phyloP scores from a whole-genome alignment of 129 eudicot genomes.

The Glebionis coronaria region DNA sequence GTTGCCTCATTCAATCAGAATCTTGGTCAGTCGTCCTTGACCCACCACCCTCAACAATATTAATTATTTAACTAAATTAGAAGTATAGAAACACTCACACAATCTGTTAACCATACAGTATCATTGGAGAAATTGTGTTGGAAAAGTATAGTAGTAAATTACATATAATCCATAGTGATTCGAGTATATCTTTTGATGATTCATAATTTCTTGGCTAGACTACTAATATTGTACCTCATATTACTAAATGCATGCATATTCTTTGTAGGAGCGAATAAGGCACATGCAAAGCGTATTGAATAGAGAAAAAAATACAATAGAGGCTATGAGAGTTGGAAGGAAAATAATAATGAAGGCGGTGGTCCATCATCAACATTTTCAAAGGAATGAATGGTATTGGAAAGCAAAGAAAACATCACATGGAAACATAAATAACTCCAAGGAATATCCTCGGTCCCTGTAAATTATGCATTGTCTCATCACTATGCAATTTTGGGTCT shows the following conservation, averaged over 20 bases:
- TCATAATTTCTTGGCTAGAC: no score
- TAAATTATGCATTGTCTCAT: slow-evolving; percentile 65
- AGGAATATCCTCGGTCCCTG: slow-evolving; percentile 53
- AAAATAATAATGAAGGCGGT: slow-evolving; percentile 44
- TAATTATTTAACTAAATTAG: no score
- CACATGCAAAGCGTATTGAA: slow-evolving; percentile 93
- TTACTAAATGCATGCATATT: neutral
- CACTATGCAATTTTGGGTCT: slow-evolving; percentile 94
- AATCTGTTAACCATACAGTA: no score
- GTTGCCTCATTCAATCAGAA: no score
- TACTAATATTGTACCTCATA: neutral
- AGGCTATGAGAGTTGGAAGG: slow-evolving; percentile 77
- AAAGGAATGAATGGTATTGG: slow-evolving; percentile 98
- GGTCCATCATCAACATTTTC: slow-evolving; percentile 80
- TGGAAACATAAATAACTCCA: slow-evolving; percentile 44
- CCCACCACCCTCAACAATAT: no score
- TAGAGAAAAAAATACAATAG: slow-evolving; percentile 75
- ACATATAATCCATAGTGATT: neutral
- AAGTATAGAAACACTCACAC: no score
- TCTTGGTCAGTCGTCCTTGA: no score
- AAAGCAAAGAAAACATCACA: slow-evolving; percentile 60
- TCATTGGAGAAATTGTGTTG: neutral
- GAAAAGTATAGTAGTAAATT: neutral
- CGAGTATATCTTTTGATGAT: neutral
- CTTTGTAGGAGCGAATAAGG: slow-evolving; percentile 72